Percentiles rank a stretch among this genome's conserved stretches.
Evolutionary conservation across 345 rosid species (phyloP).

Genomic region (Iberis pinnata): DNA sequence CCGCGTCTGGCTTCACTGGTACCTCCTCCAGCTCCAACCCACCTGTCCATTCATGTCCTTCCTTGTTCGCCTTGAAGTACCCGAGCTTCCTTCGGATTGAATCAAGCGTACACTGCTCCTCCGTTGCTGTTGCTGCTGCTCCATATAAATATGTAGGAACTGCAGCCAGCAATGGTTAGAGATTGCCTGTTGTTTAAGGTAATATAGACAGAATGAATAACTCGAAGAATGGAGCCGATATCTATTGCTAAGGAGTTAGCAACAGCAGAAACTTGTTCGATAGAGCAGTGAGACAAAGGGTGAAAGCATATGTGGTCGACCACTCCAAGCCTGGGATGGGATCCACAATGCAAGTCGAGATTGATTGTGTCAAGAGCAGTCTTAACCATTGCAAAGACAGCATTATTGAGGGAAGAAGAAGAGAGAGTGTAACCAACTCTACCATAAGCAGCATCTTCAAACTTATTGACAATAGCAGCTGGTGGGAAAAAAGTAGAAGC

Average conservation of each 20-base stretch:
- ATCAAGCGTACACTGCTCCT: slow-evolving; percentile 58
- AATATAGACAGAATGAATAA: not conserved
- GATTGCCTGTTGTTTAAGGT: too few species aligned
- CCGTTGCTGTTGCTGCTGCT: slow-evolving; percentile 54
- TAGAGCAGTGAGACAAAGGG: slow-evolving; percentile 50
- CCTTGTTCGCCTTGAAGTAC: slow-evolving; percentile 67
- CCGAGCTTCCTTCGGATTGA: slow-evolving; percentile 80
- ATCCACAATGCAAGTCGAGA: slow-evolving; percentile 61
- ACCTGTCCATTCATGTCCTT: slow-evolving; percentile 67
- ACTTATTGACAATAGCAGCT: slow-evolving; percentile 66
- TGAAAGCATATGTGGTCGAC: slow-evolving; percentile 94
- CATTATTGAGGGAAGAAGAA: slow-evolving; percentile 38
- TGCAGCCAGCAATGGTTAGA: slow-evolving; percentile 32
- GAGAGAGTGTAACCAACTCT: slow-evolving; percentile 78
- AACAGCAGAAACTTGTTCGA: slow-evolving; percentile 53
- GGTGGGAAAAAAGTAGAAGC: slow-evolving; percentile 60
- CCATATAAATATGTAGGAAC: slow-evolving; percentile 81
- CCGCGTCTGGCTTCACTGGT: slow-evolving; percentile 58
- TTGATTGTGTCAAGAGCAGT: slow-evolving; percentile 60
- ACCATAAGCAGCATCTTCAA: slow-evolving; percentile 65
- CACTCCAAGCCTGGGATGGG: slow-evolving; percentile 88
- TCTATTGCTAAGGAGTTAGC: slow-evolving; percentile 66
- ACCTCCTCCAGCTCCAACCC: slow-evolving; percentile 42
- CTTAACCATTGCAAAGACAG: slow-evolving; percentile 72
- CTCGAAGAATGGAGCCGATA: slow-evolving; percentile 62